Evolutionary conservation across 352 stramenopile species (phyloP).

Genomic region (Phytopythium delawarense): DNA sequence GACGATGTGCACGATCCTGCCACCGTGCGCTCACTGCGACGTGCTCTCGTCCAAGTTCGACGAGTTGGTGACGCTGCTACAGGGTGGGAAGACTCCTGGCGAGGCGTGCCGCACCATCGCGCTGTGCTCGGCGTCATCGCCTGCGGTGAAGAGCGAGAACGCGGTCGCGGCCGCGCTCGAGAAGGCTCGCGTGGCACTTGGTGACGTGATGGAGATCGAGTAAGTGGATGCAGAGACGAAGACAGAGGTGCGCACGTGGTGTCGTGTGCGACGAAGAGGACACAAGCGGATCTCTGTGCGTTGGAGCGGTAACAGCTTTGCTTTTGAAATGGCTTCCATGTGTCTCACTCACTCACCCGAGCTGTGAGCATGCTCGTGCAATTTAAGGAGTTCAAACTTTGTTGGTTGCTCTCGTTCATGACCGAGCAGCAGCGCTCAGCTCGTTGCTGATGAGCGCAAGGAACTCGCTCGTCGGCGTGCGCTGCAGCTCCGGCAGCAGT

Average conservation of each 20-base stretch:
- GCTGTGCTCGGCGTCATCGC: conserved; percentile 27
- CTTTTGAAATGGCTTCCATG: conserved; percentile 1
- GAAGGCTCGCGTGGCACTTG: conserved; percentile 23
- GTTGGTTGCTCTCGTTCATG: not conserved
- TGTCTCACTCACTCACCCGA: not conserved
- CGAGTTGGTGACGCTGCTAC: conserved; percentile 48
- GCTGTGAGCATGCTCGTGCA: not conserved
- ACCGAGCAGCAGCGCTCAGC: not conserved
- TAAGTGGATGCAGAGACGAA: conserved; percentile 12
- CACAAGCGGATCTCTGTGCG: not conserved
- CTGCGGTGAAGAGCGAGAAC: conserved; percentile 9
- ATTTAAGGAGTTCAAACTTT: not conserved
- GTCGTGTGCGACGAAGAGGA: not conserved
- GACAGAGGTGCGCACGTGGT: not conserved
- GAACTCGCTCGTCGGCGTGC: conserved; percentile 11
- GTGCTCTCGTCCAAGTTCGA: conserved; percentile 78
- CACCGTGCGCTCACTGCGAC: conserved; percentile 52
- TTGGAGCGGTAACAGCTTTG: not conserved
- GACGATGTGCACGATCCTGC: conserved; percentile 73
- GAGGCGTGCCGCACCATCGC: conserved; percentile 52
- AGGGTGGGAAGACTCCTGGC: conserved; percentile 54
- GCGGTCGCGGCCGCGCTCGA: conserved; percentile 22
- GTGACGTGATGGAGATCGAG: conserved; percentile 44
- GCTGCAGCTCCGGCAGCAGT: conserved; percentile 17
- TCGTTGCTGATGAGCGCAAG: not conserved